Evolutionary conservation across 2,329 filamentous ascomycete species (phyloP).

Genomic region (Pseudogymnoascus sp.): DNA sequence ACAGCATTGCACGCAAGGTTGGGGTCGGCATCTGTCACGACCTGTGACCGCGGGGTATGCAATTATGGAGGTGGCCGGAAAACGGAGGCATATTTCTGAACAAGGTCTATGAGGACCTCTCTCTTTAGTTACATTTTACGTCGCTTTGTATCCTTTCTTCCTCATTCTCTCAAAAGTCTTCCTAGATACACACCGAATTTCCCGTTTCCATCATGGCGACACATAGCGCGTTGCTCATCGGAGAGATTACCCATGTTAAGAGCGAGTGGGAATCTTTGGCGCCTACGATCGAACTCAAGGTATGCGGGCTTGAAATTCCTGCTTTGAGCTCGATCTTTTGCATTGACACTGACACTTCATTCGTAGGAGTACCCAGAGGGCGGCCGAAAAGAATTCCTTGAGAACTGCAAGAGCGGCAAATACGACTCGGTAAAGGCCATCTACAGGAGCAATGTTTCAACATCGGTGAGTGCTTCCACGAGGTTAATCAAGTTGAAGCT

Average conservation of each 20-base stretch:
- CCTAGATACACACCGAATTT: neutral
- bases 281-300: slow-evolving; percentile 7
- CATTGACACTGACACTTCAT: neutral
- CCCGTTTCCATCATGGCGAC: neutral
- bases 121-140: neutral
- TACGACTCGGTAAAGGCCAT: slow-evolving; percentile 56
- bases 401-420: slow-evolving; percentile 55
- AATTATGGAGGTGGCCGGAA: neutral
- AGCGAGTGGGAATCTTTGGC: slow-evolving; percentile 23
- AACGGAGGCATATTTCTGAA: neutral
- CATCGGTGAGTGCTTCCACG: slow-evolving; percentile 31
- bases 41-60: neutral
- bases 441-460: slow-evolving; percentile 67
- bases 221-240: slow-evolving; percentile 20
- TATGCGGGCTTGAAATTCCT: neutral
- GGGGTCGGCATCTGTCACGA: neutral
- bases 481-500: neutral
- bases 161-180: neutral
- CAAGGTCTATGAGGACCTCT: neutral
- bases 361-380: slow-evolving; percentile 34
- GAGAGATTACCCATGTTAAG: slow-evolving; percentile 19
- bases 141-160: neutral
- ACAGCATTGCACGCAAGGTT: neutral
- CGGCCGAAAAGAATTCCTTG: slow-evolving; percentile 57
- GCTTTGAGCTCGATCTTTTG: neutral